Evolutionary conservation across 805 yeast species (phyloP), one percentile per base, ranked within the genome.

Genomic region (Candida gorgasii): DNA sequence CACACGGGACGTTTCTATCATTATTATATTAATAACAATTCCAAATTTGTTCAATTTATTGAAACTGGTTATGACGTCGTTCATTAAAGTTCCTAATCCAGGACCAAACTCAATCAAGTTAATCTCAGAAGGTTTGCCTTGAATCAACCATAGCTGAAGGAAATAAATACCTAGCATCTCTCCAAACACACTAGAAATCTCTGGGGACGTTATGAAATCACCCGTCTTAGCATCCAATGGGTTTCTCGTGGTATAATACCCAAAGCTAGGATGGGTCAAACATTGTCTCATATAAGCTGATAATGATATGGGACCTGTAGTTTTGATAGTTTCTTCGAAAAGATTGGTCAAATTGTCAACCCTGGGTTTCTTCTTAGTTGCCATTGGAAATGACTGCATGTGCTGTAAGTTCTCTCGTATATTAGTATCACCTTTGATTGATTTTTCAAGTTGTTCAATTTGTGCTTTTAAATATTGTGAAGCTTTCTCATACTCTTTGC

Each of bases 161-260:
- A 73, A 67, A 88, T 95, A 88, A 4, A 88, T 64, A 0, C 93
- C 95, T 45, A 86, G 72, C 67, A 86, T 77, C 58, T 88, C 95
- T 15, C 96, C 96, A 67, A 87, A 88, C 65, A 87, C 83, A 29
- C 86, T 87, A 5, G 92, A 84, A 39, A 88, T 86, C 61, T 88
- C 96, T 0, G 96, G 96, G 0, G 92, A 83, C 0, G 96, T 88
- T 39, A 83, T 73, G 59, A 88, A 88, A 60, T 88, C 96, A 4
- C 95, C 95, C 5, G 62, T 58, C 30, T 51, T 61, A 2, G 55
- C 34, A 23, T 84, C 87, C 26, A 88, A 66, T 2, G 95, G 95
- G 51, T 87, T 83, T 47, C 82, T 66, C 3, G 86, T 82, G 16
- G 89, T 84, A 57, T 88, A 87, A 59, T 88, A 88, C 0, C 96